phyloP scores from a whole-genome alignment of 2,329 filamentous ascomycete genomes.

The Botrytis porri region DNA sequence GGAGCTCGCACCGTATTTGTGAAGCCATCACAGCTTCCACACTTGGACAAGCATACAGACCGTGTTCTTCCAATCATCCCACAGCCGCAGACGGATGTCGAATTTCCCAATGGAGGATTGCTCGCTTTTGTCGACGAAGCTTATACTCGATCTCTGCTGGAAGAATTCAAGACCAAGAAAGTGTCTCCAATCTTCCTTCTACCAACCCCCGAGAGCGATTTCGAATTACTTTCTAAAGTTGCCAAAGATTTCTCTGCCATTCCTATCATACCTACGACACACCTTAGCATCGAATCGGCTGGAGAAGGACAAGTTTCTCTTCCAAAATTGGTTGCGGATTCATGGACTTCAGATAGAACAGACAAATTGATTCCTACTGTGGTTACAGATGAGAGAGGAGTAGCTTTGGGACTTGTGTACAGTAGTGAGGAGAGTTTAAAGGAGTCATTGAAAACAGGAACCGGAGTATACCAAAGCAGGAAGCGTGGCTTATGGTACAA shows the following conservation, averaged over 20 bases:
- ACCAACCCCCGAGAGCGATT: conserved; percentile 23
- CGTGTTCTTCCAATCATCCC: conserved; percentile 51
- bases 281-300: conserved; percentile 66
- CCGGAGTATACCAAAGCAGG: conserved; percentile 87
- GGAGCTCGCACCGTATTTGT: conserved; percentile 87
- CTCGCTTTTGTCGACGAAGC: conserved; percentile 42
- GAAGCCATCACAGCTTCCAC: conserved; percentile 62
- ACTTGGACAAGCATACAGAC: conserved; percentile 54
- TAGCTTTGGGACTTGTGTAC: conserved; percentile 87
- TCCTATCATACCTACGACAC: conserved; percentile 70
- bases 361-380: conserved; percentile 87
- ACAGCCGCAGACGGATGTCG: conserved; percentile 11
- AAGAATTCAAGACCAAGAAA: conserved; percentile 31
- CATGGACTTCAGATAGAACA: conserved; percentile 75
- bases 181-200: conserved; percentile 35
- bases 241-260: conserved; percentile 47
- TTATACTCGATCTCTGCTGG: conserved; percentile 36
- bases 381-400: conserved; percentile 82
- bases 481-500: conserved; percentile 97
- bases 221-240: conserved; percentile 27
- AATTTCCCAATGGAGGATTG: conserved; percentile 36
- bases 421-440: conserved; percentile 87
- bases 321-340: conserved; percentile 67
- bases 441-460: conserved; percentile 77
- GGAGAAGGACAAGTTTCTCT: conserved; percentile 58